phyloP scores from a whole-genome alignment of 257 asterid genomes.

The Rauvolfia tetraphylla region DNA sequence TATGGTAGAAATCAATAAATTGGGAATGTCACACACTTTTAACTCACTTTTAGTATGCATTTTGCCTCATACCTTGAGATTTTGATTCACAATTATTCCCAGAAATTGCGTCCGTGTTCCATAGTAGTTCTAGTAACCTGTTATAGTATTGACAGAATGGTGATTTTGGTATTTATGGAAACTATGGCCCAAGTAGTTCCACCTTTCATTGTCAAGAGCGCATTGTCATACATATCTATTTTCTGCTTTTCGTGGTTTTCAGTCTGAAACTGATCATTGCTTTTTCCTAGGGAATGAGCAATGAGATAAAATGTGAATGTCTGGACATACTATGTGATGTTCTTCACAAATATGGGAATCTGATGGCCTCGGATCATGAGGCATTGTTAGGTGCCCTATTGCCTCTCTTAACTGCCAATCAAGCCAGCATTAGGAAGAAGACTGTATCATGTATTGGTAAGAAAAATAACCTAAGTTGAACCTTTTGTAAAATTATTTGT shows the following conservation, averaged over 20 bases:
- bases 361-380: conserved; percentile 84
- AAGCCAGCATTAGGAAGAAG: conserved; percentile 96
- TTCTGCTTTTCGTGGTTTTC: background rate
- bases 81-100: background rate
- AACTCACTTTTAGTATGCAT: background rate
- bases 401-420: conserved; percentile 84
- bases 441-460: conserved; percentile 93
- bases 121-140: background rate
- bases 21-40: background rate
- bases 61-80: background rate
- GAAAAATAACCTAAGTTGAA: conserved; percentile 17
- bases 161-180: background rate
- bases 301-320: conserved; percentile 96
- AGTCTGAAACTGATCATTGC: background rate
- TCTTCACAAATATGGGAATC: conserved; percentile 94
- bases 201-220: background rate
- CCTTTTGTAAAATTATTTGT: background rate
- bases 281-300: conserved; percentile 60
- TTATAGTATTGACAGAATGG: background rate
- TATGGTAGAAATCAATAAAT: background rate
- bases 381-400: conserved; percentile 63
- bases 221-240: background rate
- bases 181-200: background rate
- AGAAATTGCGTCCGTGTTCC: background rate
- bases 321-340: conserved; percentile 92